These are phyloP conservation scores for Emmonsiellopsis sp. DNA, from an alignment of 2,329 filamentous ascomycete species.

Conservation along the genomic window DNA sequence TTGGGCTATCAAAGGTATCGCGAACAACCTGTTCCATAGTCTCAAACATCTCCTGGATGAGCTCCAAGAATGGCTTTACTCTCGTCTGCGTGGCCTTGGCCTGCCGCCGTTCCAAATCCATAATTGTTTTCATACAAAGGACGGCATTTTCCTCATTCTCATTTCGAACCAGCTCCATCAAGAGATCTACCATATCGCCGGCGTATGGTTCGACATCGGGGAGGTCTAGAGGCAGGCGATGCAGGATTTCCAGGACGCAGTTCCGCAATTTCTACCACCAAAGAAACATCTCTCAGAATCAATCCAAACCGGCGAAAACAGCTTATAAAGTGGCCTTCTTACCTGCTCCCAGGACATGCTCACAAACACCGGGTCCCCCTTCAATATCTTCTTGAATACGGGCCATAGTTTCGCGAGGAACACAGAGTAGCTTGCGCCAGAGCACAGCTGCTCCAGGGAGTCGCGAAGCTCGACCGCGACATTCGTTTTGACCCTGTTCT, in stretches of 20 bases:
- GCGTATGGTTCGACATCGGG: constrained; percentile 83
- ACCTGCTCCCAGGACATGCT: constrained; percentile 86
- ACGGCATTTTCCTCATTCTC: constrained; percentile 99
- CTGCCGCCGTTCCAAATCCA: constrained; percentile 92
- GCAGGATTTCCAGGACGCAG: constrained; percentile 87
- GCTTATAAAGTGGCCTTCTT: constrained; percentile 19
- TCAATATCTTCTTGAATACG: constrained; percentile 75
- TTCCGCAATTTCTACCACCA: constrained; percentile 68
- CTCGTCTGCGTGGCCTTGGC: constrained; percentile 69
- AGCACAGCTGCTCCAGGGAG: constrained; percentile 74
- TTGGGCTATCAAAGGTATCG: constrained; percentile 80
- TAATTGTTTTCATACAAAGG: constrained; percentile 95
- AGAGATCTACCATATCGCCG: constrained; percentile 75
- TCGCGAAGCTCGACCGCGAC: constrained; percentile 82
- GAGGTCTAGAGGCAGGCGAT: constrained; percentile 68
- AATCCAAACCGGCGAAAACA: not conserved
- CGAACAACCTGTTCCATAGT: constrained; percentile 90
- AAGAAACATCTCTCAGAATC: constrained; percentile 1
- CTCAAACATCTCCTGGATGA: constrained; percentile 94
- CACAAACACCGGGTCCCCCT: constrained; percentile 80
- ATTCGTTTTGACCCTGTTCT: constrained; percentile 70
- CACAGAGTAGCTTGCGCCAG: constrained; percentile 62
- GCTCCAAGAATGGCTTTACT: constrained; percentile 78
- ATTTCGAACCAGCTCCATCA: constrained; percentile 77
- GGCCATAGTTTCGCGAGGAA: constrained; percentile 87